Base-by-base conservation (phyloP, 345 rosid genomes). In the Diplotaxis tenuifolia region DNA sequence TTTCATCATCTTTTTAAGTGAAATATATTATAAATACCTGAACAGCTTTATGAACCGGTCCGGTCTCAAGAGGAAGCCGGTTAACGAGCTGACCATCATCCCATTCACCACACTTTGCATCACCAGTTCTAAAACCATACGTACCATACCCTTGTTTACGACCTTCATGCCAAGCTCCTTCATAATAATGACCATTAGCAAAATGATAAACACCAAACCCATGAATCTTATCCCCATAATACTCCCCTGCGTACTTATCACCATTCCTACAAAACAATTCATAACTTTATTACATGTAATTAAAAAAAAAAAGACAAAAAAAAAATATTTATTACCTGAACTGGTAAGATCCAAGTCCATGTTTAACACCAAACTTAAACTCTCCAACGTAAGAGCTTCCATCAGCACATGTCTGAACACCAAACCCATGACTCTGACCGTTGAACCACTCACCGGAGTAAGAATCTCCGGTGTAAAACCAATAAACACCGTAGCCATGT, bases 121-220 rank as follows among this genome's bases (percentile, higher is more conserved):
- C 96, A n/a, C 96, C 84, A 5, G 64, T 89, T 8, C 96, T 84
- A 72, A 95, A 88, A 1, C 84, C 85, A 70, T 92, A 95, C 87
- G 83, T 73, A 62, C 98, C 99, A 71, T 80, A 86, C 0, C 99
- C 99, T 82, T 95, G 99, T 63, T 85, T 92, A 70, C 85, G 85
- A 40, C 96, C 96, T 81, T 95, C 99, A 19, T 95, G 97, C 99
- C 99, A 95, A 9, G 96, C 91, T 3, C 99, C 99, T 79, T 95
- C 96, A 0, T 95, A 92, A 73, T 87, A 85, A 38, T 95, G 99
- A 69, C 96, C 96, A 69, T 90, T 90, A 18, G 90, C 90, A 15
- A 95, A 95, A 74, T 83, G 92, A 68, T 95, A 95, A 19, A 88
- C 88, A 32, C 98, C 98, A 14, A 95, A 92, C 1, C 99, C 99